Conservation (phyloP, 305 asterid genomes). For the Fraxinus xanthoxyloides region DNA sequence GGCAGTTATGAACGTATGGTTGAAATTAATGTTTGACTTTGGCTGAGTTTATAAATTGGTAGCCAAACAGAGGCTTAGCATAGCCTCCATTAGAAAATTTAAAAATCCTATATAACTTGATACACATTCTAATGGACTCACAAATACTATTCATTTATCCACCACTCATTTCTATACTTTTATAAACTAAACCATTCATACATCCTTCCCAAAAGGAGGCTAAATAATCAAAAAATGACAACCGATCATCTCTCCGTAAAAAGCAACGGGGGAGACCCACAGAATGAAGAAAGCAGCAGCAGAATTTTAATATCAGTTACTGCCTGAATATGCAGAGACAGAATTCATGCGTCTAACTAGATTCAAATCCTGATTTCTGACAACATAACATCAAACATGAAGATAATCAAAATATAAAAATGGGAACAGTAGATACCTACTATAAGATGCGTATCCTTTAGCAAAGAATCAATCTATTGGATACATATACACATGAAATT, state of each 20-base stretch:
- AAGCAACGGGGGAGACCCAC: not conserved
- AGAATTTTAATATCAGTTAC: not conserved
- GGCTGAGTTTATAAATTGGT: not conserved
- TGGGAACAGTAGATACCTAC: not conserved
- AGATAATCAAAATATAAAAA: not conserved
- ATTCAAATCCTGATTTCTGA: not conserved
- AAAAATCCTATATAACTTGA: not conserved
- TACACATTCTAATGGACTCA: not conserved
- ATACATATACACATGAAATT: not conserved
- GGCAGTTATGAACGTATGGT: not conserved
- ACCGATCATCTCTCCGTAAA: not conserved
- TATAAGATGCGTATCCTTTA: not conserved
- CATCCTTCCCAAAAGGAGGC: not conserved
- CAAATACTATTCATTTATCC: not conserved
- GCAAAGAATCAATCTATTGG: not conserved
- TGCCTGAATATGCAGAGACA: not conserved
- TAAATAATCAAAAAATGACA: not conserved
- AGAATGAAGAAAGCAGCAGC: not conserved
- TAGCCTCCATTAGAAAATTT: not conserved
- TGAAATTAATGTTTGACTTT: not conserved
- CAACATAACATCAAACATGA: not conserved
- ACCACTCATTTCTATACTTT: not conserved
- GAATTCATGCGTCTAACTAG: not conserved
- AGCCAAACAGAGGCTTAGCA: not conserved
- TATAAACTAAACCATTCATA: not conserved